Conservation (phyloP, 768 basidiomycete species). For the Pulveroboletus sp. region DNA sequence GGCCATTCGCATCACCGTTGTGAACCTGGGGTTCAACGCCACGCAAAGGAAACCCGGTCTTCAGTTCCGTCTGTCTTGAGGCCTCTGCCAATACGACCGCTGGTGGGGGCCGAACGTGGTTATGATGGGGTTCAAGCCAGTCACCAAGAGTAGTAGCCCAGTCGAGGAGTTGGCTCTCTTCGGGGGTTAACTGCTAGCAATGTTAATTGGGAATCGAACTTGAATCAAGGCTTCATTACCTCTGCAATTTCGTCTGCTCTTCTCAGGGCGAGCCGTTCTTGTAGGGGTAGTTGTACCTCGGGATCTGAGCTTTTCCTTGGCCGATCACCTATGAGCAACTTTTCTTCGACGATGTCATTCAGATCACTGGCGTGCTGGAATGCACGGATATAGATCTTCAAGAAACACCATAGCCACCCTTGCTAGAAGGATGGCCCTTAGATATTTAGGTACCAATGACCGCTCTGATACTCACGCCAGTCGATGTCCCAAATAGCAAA, state of each 20-base stretch:
- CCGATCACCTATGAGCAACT: slow-evolving; percentile 74
- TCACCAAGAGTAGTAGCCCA: slow-evolving; percentile 60
- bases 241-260: slow-evolving; percentile 52
- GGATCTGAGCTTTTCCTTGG: slow-evolving; percentile 59
- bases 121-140: slow-evolving; percentile 77
- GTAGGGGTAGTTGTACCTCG: slow-evolving; percentile 47
- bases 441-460: background rate
- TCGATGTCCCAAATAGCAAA: slow-evolving; percentile 54
- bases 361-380: slow-evolving; percentile 78
- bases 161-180: slow-evolving; percentile 55
- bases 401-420: slow-evolving; percentile 68
- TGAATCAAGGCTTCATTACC: slow-evolving; percentile 31
- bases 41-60: slow-evolving; percentile 64
- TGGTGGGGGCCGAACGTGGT: slow-evolving; percentile 67
- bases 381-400: slow-evolving; percentile 73
- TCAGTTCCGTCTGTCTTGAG: slow-evolving; percentile 65
- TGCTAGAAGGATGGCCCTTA: slow-evolving; percentile 37
- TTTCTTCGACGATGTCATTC: slow-evolving; percentile 77
- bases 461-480: slow-evolving; percentile 48
- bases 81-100: slow-evolving; percentile 70
- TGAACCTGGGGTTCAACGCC: slow-evolving; percentile 47
- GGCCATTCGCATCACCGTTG: slow-evolving; percentile 35
- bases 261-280: slow-evolving; percentile 52
- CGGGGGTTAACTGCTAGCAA: slow-evolving; percentile 53
- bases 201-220: slow-evolving; percentile 1